A percentile compares a stretch with the other conserved stretches of the same genome.
Evolutionary conservation across 352 stramenopile species (phyloP).

Genomic region (Globisporangium cylindrosporum): DNA sequence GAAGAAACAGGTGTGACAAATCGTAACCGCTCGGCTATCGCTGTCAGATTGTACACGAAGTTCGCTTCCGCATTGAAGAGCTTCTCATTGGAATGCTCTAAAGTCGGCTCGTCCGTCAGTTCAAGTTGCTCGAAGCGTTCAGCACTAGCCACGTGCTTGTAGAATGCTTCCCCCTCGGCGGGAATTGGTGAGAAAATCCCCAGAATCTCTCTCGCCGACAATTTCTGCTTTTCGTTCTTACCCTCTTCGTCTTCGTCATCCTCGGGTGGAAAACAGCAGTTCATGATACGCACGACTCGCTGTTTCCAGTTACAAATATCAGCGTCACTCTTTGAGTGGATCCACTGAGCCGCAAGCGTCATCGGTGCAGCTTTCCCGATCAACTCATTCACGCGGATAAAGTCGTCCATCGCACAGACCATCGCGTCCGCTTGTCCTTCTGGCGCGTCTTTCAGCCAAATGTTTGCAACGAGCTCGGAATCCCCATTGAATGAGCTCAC

Average conservation of each 20-base stretch:
- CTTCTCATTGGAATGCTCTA: conserved; percentile 19
- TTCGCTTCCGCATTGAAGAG: conserved; percentile 29
- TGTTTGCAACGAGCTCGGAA: conserved; percentile 22
- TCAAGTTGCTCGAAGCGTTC: neutral
- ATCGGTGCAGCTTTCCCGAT: conserved; percentile 16
- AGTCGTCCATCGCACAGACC: conserved; percentile 26
- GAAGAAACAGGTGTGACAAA: conserved; percentile 18
- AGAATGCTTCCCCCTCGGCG: conserved; percentile 2
- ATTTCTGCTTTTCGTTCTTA: neutral
- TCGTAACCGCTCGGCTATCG: conserved; percentile 29
- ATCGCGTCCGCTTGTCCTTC: conserved; percentile 20
- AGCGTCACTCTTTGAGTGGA: conserved; percentile 19
- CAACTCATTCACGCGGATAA: conserved; percentile 14
- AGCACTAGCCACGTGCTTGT: neutral
- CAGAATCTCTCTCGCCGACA: conserved; percentile 6
- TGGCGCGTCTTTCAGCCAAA: conserved; percentile 24
- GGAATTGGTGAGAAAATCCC: conserved; percentile 14
- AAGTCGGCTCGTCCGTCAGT: neutral
- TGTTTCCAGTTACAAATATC: conserved; percentile 15
- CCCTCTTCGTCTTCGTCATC: neutral
- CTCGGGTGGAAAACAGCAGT: neutral
- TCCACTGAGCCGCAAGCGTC: conserved; percentile 23
- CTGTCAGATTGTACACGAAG: conserved; percentile 33
- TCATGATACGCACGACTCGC: conserved; percentile 11
- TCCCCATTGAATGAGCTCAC: conserved; percentile 31